Percentiles rank a stretch among this genome's conserved stretches.
phyloP scores from a whole-genome alignment of 768 basidiomycete genomes.

The Pleurotus citrinopileatus region DNA sequence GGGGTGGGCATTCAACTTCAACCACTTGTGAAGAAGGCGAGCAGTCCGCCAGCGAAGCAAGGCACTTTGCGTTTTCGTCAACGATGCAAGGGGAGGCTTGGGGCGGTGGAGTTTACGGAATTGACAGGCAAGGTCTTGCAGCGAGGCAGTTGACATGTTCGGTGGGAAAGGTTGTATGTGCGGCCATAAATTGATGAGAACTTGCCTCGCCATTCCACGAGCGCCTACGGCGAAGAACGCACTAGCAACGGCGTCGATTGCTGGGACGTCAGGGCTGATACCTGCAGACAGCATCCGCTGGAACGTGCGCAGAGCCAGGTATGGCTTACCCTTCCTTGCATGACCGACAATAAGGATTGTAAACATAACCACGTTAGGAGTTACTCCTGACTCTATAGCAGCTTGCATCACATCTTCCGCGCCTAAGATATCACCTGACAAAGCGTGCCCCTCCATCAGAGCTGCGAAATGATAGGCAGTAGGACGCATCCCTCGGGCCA shows the following conservation, averaged over 20 bases:
- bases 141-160: constrained; percentile 37
- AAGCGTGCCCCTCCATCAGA: constrained; percentile 72
- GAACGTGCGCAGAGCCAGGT: constrained; percentile 52
- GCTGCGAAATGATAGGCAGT: constrained; percentile 72
- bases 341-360: constrained; percentile 76
- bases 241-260: constrained; percentile 68
- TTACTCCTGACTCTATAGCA: constrained; percentile 45
- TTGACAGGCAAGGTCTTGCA: constrained; percentile 41
- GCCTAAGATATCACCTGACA: constrained; percentile 52
- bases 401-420: constrained; percentile 57
- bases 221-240: constrained; percentile 62
- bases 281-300: constrained; percentile 59
- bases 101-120: constrained; percentile 44
- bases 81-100: constrained; percentile 16
- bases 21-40: constrained; percentile 5
- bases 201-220: constrained; percentile 43
- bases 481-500: constrained; percentile 67
- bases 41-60: constrained; percentile 24
- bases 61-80: constrained; percentile 29
- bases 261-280: constrained; percentile 65
- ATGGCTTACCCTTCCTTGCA: constrained; percentile 56
- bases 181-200: constrained; percentile 64
- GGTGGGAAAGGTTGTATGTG: constrained; percentile 60
- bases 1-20: not conserved
- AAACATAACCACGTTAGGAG: constrained; percentile 65